These are phyloP conservation scores for Thelephora ganbajun DNA, from an alignment of 768 basidiomycete species.

Conservation along the genomic window DNA sequence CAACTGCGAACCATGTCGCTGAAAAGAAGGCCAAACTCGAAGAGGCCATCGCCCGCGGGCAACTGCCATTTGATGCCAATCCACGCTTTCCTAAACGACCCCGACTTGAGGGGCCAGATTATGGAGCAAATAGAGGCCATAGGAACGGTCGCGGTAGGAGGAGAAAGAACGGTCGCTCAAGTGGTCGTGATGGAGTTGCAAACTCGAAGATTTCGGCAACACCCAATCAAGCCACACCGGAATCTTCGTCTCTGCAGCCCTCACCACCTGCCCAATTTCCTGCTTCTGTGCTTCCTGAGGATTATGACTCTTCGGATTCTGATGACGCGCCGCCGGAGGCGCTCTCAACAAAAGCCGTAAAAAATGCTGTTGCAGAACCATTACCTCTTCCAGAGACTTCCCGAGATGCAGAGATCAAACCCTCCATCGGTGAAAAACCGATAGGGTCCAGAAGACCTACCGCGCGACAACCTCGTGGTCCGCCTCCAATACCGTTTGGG, in stretches of 20 bases:
- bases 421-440: slow-evolving; percentile 1
- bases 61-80: slow-evolving; percentile 37
- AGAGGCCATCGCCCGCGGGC: slow-evolving; percentile 72
- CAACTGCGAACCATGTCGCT: slow-evolving; percentile 48
- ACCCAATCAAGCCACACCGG: background rate
- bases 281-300: background rate
- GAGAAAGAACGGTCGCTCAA: slow-evolving; percentile 12
- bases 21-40: slow-evolving; percentile 74
- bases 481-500: slow-evolving; percentile 49
- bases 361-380: background rate
- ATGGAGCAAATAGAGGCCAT: slow-evolving; percentile 6
- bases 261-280: background rate
- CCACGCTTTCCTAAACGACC: slow-evolving; percentile 30
- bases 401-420: background rate
- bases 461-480: slow-evolving; percentile 31
- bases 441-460: slow-evolving; percentile 11
- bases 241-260: slow-evolving; percentile 8
- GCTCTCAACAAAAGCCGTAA: slow-evolving; percentile 35
- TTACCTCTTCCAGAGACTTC: background rate
- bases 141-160: slow-evolving; percentile 15
- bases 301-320: slow-evolving; percentile 8
- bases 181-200: background rate
- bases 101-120: slow-evolving; percentile 16
- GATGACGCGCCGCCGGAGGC: slow-evolving; percentile 39
- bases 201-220: too few species aligned